Percentiles rank a stretch among this genome's conserved stretches.
phyloP scores from a whole-genome alignment of 1,139 yeast species.

The Taphrina populina region DNA sequence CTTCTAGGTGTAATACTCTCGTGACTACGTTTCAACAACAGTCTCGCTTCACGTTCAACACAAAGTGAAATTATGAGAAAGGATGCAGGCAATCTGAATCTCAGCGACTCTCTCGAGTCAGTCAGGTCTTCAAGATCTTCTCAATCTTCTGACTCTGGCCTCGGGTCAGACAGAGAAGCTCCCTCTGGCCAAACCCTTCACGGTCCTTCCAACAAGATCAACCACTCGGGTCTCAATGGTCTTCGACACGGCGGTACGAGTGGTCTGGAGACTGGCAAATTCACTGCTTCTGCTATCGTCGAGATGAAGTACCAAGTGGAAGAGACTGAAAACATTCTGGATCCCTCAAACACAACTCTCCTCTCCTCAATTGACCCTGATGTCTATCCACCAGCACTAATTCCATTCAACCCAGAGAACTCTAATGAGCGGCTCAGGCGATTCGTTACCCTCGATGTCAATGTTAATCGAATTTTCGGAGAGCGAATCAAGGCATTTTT shows the following conservation, averaged over 20 bases:
- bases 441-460: conserved; percentile 27
- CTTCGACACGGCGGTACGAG: conserved; percentile 28
- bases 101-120: conserved; percentile 12
- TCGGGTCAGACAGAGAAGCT: conserved; percentile 22
- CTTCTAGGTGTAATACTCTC: no score
- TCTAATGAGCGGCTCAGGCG: conserved; percentile 26
- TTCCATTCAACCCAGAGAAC: conserved; percentile 18
- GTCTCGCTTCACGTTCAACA: no score
- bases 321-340: conserved; percentile 23
- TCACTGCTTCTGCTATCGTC: conserved; percentile 31
- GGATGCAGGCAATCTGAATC: no score
- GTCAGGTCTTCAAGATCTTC: conserved; percentile 4
- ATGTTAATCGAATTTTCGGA: conserved; percentile 23
- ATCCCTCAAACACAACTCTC: conserved; percentile 20
- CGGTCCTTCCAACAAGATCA: conserved; percentile 30
- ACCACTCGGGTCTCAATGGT: conserved; percentile 30
- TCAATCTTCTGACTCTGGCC: conserved; percentile 28
- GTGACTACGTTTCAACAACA: no score
- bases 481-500: conserved; percentile 27
- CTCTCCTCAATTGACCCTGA: conserved; percentile 17
- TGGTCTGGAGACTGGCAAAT: conserved; percentile 31
- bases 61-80: no score
- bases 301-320: conserved; percentile 28
- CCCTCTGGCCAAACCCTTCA: conserved; percentile 26
- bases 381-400: conserved; percentile 16